Evolutionary conservation across 495 filamentous ascomycete genomes (phyloP).

Genomic region (Halenospora varia): DNA sequence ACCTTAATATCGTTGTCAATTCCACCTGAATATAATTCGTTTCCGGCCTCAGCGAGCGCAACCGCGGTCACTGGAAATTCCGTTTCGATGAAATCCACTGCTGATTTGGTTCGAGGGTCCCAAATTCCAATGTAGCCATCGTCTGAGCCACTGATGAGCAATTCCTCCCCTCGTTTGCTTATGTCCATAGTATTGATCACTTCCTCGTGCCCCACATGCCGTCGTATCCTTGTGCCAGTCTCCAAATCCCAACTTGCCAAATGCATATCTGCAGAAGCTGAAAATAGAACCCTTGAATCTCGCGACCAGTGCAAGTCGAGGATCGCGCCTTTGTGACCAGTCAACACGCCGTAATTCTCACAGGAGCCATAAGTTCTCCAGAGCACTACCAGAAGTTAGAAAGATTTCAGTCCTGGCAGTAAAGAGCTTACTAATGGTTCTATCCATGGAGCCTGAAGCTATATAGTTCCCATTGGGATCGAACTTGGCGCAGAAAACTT

Average conservation of each 20-base stretch:
- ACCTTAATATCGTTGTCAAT: slow-evolving; percentile 98
- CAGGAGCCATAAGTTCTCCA: slow-evolving; percentile 91
- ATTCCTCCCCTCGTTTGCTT: slow-evolving; percentile 80
- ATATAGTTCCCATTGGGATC: slow-evolving; percentile 83
- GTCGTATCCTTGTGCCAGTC: slow-evolving; percentile 78
- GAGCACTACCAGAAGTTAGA: slow-evolving; percentile 55
- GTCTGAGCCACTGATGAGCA: slow-evolving; percentile 84
- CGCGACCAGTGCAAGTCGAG: slow-evolving; percentile 96
- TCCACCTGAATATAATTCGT: slow-evolving; percentile 90
- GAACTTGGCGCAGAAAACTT: slow-evolving; percentile 89
- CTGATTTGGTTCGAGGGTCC: slow-evolving; percentile 91
- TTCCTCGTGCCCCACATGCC: slow-evolving; percentile 91
- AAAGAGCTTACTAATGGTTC: slow-evolving; percentile 70
- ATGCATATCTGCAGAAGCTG: slow-evolving; percentile 87
- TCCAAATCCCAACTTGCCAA: slow-evolving; percentile 94
- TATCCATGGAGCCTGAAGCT: slow-evolving; percentile 93
- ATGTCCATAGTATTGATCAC: slow-evolving; percentile 88
- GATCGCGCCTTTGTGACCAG: slow-evolving; percentile 83
- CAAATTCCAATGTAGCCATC: slow-evolving; percentile 94
- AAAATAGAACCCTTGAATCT: slow-evolving; percentile 86
- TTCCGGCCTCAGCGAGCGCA: slow-evolving; percentile 85
- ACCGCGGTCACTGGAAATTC: slow-evolving; percentile 92
- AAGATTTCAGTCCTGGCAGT: neutral
- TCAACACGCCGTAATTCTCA: slow-evolving; percentile 86
- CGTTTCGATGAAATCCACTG: slow-evolving; percentile 81